Base-by-base conservation (phyloP, 192 early-diverging fungal genomes). In the Podila epigama region DNA sequence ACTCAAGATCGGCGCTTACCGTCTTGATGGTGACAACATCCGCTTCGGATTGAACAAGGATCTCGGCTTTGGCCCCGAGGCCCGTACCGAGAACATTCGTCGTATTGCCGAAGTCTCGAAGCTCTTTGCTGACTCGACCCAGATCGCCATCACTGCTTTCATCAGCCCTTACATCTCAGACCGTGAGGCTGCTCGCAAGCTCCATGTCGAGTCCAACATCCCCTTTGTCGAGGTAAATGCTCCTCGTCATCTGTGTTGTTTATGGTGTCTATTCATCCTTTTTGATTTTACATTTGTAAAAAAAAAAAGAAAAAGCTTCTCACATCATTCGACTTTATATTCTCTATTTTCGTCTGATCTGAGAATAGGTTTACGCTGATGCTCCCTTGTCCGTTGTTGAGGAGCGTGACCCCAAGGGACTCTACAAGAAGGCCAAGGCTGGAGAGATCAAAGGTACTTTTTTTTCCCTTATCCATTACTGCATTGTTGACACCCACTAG, bases 1-100 rank as follows among this genome's bases (percentile, higher is more conserved):
- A 66, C 69, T 79, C 32, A 86, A 87, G 54, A 63, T 94, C 41
- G 83, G 82, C n/a, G 89, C 90, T 31, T 98, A 98, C 81, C 91
- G 96, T 27, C 88, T 98, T 58, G 96, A 98, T 70, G 96, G 96
- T 41, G 96, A 98, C 85, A 98, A 98, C 82, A 92, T 98, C 55
- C 91, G 96, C n/a, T 98, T 98, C 68, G 96, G 96, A 28, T 82
- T 98, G 42, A 98, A 98, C 88, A 96, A 95, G 83, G 92, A 96
- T 79, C 84, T 97, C 27, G 93, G 94, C 31, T 97, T 96, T 69
- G 92, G 92, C 54, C 93, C 93, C 51, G 90, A 91, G 51, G 96
- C 95, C 66, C 90, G 96, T 55, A 90, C 91, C 1, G 96, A 98
- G 73, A 98, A 98, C 88, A 98, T 98, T 81, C 91, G 96, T 35